A percentile compares a stretch with the other conserved stretches of the same genome.
These are phyloP conservation scores for Coemansia aciculifera DNA, from an alignment of 192 early-diverging fungal species.

Conservation along the genomic window DNA sequence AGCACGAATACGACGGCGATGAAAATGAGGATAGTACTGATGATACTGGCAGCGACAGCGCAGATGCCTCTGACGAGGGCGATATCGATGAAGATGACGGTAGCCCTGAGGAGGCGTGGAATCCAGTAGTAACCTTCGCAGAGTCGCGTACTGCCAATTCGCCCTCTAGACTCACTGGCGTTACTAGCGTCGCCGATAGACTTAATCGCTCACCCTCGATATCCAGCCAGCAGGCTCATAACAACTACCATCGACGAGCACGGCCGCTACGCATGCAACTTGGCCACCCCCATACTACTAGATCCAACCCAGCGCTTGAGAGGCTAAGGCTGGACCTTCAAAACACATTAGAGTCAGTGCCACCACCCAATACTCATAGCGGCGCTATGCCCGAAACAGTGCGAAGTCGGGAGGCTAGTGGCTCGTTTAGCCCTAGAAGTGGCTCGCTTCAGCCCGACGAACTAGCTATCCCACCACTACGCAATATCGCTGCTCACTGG, in stretches of 20 bases:
- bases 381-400: not conserved
- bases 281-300: constrained; percentile 4
- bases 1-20: not conserved
- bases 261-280: constrained; percentile 1
- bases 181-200: not conserved
- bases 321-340: constrained; percentile 13
- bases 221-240: not conserved
- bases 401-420: too few species aligned
- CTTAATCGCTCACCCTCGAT: not conserved
- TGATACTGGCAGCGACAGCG: not conserved
- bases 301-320: constrained; percentile 19
- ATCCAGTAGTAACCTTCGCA: constrained; percentile 44
- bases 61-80: not conserved
- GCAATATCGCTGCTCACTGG: constrained; percentile 17
- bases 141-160: constrained; percentile 16
- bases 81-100: not conserved
- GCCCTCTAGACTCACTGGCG: not conserved
- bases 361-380: constrained; percentile 1
- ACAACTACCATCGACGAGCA: constrained; percentile 2
- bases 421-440: not conserved
- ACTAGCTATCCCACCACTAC: constrained; percentile 1
- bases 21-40: constrained; percentile 17
- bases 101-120: constrained; percentile 23
- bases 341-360: constrained; percentile 2
- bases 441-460: constrained; percentile 12